phyloP scores from a whole-genome alignment of 495 filamentous ascomycete genomes.

The Podospora bellae-mahoneyi region DNA sequence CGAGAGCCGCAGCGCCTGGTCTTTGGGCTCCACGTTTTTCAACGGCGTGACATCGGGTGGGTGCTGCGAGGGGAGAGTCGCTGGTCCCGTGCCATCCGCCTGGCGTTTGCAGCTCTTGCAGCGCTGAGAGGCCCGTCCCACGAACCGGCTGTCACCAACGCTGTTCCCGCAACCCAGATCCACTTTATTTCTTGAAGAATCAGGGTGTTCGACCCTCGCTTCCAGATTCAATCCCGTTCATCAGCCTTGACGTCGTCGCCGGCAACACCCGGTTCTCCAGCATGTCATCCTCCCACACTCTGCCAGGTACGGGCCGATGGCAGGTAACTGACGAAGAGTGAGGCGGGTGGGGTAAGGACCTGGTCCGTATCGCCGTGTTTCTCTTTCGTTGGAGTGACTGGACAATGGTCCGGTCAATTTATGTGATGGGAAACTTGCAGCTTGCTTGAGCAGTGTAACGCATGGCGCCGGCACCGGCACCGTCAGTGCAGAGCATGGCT shows the following conservation, averaged over 20 bases:
- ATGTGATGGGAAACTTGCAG: slow-evolving; percentile 22
- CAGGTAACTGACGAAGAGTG: background rate
- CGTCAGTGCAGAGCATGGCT: slow-evolving; percentile 11
- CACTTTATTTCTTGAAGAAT: background rate
- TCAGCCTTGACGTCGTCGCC: background rate
- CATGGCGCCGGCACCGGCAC: slow-evolving; percentile 9
- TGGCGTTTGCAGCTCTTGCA: slow-evolving; percentile 14
- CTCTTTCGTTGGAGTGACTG: background rate
- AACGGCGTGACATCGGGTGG: slow-evolving; percentile 33
- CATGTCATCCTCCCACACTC: background rate
- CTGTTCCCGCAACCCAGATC: background rate
- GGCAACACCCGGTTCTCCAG: background rate
- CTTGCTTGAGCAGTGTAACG: slow-evolving; percentile 16
- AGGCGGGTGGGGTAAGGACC: background rate
- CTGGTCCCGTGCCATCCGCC: slow-evolving; percentile 10
- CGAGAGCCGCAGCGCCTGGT: background rate
- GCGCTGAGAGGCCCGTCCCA: background rate
- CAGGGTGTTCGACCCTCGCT: background rate
- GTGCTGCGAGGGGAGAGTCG: slow-evolving; percentile 3
- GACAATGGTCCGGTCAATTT: slow-evolving; percentile 13
- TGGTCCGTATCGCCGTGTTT: background rate
- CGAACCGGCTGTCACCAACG: background rate
- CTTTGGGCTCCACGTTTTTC: slow-evolving; percentile 13
- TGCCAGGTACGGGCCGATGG: background rate
- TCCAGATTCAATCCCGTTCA: background rate